A percentile compares a stretch with the other conserved stretches of the same genome.
These are phyloP conservation scores for Annulohypoxylon nitens DNA, from an alignment of 495 filamentous ascomycete species.

Conservation along the genomic window DNA sequence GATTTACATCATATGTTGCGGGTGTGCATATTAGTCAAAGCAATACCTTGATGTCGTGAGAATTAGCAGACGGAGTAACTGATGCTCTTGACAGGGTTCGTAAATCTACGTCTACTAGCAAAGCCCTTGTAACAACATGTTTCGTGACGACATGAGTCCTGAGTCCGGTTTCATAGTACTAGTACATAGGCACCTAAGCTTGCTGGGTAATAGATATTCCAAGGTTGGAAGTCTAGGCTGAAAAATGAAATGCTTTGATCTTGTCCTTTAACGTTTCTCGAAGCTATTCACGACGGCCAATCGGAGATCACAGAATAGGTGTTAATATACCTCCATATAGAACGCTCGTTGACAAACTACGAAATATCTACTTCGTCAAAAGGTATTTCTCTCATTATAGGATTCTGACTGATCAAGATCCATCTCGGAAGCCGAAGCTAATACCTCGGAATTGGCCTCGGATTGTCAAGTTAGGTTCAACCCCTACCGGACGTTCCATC, in stretches of 20 bases:
- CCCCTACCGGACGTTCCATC: too few relatives aligned
- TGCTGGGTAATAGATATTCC: too few relatives aligned
- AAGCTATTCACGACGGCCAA: not conserved
- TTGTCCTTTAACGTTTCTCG: not conserved
- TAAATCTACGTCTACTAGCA: not conserved
- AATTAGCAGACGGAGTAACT: not conserved
- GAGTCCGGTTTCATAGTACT: not conserved
- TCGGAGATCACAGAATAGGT: too few relatives aligned
- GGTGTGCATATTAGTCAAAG: conserved; percentile 2
- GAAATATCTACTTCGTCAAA: not conserved
- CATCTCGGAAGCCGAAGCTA: not conserved
- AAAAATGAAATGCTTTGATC: too few relatives aligned
- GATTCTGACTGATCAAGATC: not conserved
- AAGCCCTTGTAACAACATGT: not conserved
- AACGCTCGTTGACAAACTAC: not conserved
- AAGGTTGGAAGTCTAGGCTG: too few relatives aligned
- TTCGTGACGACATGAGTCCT: not conserved
- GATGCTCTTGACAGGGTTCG: not conserved
- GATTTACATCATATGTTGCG: not conserved
- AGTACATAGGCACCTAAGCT: not conserved
- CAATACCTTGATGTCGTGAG: not conserved
- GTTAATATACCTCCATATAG: not conserved
- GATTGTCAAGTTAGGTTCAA: not conserved
- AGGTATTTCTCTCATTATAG: not conserved
- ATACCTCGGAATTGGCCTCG: not conserved